phyloP scores from a whole-genome alignment of 768 basidiomycete genomes.

The Suillus placidus region DNA sequence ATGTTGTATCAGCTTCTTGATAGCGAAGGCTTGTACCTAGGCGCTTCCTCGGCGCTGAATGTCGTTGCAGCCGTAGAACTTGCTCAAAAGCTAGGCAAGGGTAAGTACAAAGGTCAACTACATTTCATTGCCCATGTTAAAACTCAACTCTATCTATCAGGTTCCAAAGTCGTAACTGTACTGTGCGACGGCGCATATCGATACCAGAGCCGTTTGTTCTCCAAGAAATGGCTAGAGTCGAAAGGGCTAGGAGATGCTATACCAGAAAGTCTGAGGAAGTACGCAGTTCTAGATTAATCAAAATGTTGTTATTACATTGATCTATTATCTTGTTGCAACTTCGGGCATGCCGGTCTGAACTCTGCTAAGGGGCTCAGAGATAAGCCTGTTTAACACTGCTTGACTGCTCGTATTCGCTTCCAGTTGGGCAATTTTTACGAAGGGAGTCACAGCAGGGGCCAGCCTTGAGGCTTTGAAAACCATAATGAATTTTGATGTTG shows the following conservation, averaged over 20 bases:
- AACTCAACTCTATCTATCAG: constrained; percentile 39
- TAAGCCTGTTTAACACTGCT: background rate
- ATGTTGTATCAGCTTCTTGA: constrained; percentile 95
- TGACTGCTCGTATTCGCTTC: background rate
- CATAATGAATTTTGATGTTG: too few relatives aligned
- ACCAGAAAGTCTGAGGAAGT: constrained; percentile 84
- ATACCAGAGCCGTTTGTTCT: constrained; percentile 96
- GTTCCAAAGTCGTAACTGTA: constrained; percentile 84
- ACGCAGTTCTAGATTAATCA: constrained; percentile 76
- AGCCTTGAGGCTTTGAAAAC: background rate
- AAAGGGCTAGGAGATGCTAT: constrained; percentile 81
- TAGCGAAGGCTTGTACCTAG: constrained; percentile 91
- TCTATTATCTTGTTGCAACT: background rate
- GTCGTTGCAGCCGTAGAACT: constrained; percentile 93
- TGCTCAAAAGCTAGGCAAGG: constrained; percentile 82
- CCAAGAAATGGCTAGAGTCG: constrained; percentile 83
- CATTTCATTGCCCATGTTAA: constrained; percentile 1
- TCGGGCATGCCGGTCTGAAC: background rate
- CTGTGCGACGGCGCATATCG: constrained; percentile 96
- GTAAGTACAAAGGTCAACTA: constrained; percentile 35
- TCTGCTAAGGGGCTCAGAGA: background rate
- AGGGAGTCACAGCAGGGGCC: background rate
- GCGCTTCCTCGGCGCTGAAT: constrained; percentile 92
- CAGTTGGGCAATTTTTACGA: background rate
- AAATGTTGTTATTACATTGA: background rate